phyloP scores from a whole-genome alignment of 2,329 filamentous ascomycete species.

The Epichloe uncinata region DNA sequence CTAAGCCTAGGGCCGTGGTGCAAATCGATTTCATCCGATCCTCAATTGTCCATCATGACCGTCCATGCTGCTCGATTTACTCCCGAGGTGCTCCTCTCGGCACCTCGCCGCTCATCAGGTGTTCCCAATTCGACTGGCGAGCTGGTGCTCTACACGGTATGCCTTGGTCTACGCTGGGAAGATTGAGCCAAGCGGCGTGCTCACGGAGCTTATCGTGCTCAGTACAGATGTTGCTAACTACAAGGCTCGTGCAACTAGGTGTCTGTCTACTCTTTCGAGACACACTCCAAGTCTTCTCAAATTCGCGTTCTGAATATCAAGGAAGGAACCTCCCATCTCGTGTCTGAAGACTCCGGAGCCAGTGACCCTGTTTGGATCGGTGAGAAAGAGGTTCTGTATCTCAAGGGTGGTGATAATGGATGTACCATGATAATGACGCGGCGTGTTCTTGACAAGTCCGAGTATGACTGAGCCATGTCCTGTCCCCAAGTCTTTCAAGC shows the following conservation, averaged over 20 bases:
- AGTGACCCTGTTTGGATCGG: constrained; percentile 68
- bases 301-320: constrained; percentile 58
- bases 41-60: constrained; percentile 40
- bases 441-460: constrained; percentile 19
- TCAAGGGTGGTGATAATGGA: constrained; percentile 37
- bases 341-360: constrained; percentile 51
- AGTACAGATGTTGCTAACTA: neutral
- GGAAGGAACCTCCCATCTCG: constrained; percentile 48
- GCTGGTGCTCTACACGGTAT: constrained; percentile 50
- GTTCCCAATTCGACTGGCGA: constrained; percentile 56
- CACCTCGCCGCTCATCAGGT: constrained; percentile 57
- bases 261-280: constrained; percentile 68
- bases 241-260: constrained; percentile 23
- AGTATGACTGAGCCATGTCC: constrained; percentile 16
- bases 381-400: constrained; percentile 45
- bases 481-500: neutral
- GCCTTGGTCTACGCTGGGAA: constrained; percentile 3
- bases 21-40: neutral
- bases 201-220: neutral
- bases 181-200: neutral
- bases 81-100: constrained; percentile 62
- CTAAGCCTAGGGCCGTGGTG: neutral
- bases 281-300: constrained; percentile 55
- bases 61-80: constrained; percentile 59
- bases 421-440: constrained; percentile 32